Evolutionary conservation across 805 yeast species (phyloP), one percentile per base, ranked within the genome.

Genomic region (Saturnispora sekii): DNA sequence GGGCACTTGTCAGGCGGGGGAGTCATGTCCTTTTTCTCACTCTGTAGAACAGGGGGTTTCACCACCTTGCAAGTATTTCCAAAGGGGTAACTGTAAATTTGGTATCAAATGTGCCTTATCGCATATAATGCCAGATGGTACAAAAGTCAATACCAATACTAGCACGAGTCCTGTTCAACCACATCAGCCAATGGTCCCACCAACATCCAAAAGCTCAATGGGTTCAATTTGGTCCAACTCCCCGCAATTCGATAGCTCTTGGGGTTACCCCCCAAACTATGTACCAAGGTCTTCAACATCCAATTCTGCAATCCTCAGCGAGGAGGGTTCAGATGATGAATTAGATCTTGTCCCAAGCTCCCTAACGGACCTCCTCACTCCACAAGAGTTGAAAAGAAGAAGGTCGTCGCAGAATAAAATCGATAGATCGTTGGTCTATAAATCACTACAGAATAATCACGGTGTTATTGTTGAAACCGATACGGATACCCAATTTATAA

Each of bases 1-100:
- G 61, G 97, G 97, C 1, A 77, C 84, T 14, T 90, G 98, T 62
- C 97, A 89, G 63, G 97, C 97, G 1, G 97, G 97, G 10, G 70
- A 68, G 42, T 71, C 90, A 1, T 90, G 98, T 62, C 96, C 96
- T 1, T 90, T 90, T 60, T 80, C 93, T 31, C 98, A 90, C 61
- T 72, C 82, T 39, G 58, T 76, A 42, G 84, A 81, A 45, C 69
- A 74, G 5, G 60, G 67, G 32, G 79, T 74, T 40, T 63, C 70
- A 38, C 67, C 73, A 36, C 86, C 89, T 6, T 90, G 98, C 71
- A 89, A 88, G 69, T 90, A 89, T 64, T 90, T 86, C 62, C 93
- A 84, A 57, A 85, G 85, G 65, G 97, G 97, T n/a, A 87, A 88
- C 59, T 90, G 98, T 65, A 88, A 88, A 65, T 90, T 90, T 63